Evolutionary conservation across 2,329 filamentous ascomycete species (phyloP), one percentile per base, ranked within the genome.

Genomic region (Cercospora zeae-maydis): DNA sequence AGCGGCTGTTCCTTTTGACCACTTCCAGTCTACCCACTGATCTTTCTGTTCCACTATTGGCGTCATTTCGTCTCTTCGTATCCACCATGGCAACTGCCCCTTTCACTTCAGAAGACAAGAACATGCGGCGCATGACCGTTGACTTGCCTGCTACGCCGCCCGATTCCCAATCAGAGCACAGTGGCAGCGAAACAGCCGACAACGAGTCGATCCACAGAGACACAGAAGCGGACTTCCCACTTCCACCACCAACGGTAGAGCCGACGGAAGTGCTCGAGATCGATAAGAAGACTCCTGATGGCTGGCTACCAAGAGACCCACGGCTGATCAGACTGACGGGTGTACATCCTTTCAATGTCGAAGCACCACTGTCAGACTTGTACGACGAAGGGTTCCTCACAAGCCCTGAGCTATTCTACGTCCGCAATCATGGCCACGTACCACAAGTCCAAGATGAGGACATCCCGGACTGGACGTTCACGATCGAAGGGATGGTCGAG

Each of bases 301-400:
- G 78, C 68, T 91, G 93, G 79, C 90, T 97, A 19, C 83, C 87
- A 21, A 83, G 93, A 74, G 92, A 96, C 77, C 82, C 89, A 0
- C 84, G 92, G 42, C 81, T 97, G 14, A 95, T 97, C 67, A 85
- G 93, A 56, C 80, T 97, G 13, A 97, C 93, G 10, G 93, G 93
- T 24, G 84, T 91, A 5, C 93, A 96, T 75, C 93, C 93, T 0
- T 96, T 96, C 80, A 97, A 97, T 70, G 88, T 90, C 54, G 93
- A 97, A 77, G 84, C 93, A 9, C 92, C 93, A 0, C 78, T 97
- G 8, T 90, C 86, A 59, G 86, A 87, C 14, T 80, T 96, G 0
- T 96, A 87, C 76, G 84, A 93, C 62, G 81, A 87, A 78, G 92
- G 93, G 0, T 96, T 96, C 73, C 79, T 97, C 37, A 97, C 92